Evolutionary conservation across 768 basidiomycete genomes (phyloP).

Genomic region (Lentinula sp.): DNA sequence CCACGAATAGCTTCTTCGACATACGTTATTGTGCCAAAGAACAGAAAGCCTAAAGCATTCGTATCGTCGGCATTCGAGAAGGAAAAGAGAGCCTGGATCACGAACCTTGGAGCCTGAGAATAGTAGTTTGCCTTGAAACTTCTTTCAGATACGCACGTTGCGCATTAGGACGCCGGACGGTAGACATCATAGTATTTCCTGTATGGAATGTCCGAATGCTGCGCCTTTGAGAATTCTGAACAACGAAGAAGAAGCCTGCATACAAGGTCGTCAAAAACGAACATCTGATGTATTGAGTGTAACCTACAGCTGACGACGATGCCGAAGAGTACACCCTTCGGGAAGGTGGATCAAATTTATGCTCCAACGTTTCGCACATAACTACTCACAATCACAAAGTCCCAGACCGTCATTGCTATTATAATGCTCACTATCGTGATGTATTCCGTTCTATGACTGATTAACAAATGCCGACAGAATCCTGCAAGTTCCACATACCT

Average conservation of each 20-base stretch:
- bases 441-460: slow-evolving; percentile 55
- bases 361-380: not conserved
- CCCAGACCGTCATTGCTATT: slow-evolving; percentile 89
- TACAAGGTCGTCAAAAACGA: not conserved
- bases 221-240: slow-evolving; percentile 81
- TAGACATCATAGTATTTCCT: slow-evolving; percentile 81
- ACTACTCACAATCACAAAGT: slow-evolving; percentile 63
- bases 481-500: slow-evolving; percentile 32
- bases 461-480: not conserved
- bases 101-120: slow-evolving; percentile 79
- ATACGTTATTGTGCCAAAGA: slow-evolving; percentile 88
- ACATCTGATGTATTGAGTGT: not conserved
- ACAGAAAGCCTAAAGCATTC: slow-evolving; percentile 63
- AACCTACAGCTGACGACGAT: slow-evolving; percentile 83
- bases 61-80: not conserved
- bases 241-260: slow-evolving; percentile 92
- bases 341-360: not conserved
- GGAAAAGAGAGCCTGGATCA: not conserved
- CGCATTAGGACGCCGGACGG: slow-evolving; percentile 82
- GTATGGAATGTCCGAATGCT: slow-evolving; percentile 83
- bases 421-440: slow-evolving; percentile 83
- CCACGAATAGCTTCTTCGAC: slow-evolving; percentile 85
- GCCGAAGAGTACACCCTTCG: slow-evolving; percentile 76
- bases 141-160: slow-evolving; percentile 91
- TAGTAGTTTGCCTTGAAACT: slow-evolving; percentile 85